A percentile compares a stretch with the other conserved stretches of the same genome.
These are phyloP conservation scores for Fraxinus pennsylvanica DNA, from an alignment of 257 asterid species.

Conservation along the genomic window DNA sequence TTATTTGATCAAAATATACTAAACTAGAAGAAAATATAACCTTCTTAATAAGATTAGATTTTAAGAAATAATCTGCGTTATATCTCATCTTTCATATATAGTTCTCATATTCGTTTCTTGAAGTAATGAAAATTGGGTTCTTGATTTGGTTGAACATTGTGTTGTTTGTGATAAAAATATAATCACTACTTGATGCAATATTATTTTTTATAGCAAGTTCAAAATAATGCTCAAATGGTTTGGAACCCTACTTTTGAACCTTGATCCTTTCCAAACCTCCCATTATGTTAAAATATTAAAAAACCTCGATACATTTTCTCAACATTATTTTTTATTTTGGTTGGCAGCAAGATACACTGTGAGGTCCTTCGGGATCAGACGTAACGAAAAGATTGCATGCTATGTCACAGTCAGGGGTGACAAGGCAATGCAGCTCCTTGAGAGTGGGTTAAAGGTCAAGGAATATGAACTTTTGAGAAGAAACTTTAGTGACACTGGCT, in stretches of 20 bases:
- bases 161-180: neutral
- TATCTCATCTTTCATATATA: no score
- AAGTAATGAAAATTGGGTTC: neutral
- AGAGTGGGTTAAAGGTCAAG: slow-evolving; percentile 69
- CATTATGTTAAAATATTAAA: neutral
- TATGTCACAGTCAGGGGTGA: slow-evolving; percentile 69
- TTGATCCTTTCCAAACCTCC: neutral
- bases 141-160: neutral
- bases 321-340: neutral
- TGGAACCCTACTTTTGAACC: neutral
- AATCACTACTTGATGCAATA: neutral
- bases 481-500: slow-evolving; percentile 73
- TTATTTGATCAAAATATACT: neutral
- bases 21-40: neutral
- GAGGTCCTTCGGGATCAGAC: slow-evolving; percentile 72
- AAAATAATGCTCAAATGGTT: neutral
- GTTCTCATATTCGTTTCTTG: neutral
- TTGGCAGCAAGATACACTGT: slow-evolving; percentile 75
- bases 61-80: neutral
- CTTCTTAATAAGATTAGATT: neutral
- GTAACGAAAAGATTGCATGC: slow-evolving; percentile 80
- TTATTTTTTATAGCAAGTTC: neutral
- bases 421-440: slow-evolving; percentile 68
- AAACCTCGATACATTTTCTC: neutral
- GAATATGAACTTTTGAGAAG: slow-evolving; percentile 64